Evolutionary conservation across 805 yeast genomes (phyloP).

Genomic region (Candida broadrunensis): DNA sequence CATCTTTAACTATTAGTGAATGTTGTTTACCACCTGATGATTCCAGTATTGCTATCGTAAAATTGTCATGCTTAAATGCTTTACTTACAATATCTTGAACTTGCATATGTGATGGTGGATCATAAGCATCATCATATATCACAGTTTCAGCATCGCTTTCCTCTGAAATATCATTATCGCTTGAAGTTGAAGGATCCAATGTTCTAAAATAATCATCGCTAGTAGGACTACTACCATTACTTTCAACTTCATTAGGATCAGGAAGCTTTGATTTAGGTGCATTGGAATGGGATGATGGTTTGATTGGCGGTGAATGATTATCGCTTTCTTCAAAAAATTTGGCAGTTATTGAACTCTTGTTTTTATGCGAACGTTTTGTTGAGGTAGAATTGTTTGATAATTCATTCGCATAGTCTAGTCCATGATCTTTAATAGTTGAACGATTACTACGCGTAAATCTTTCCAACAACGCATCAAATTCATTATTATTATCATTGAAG

Average conservation of each 20-base stretch:
- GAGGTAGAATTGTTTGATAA: too few relatives aligned
- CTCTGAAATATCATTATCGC: neutral
- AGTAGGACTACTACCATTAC: neutral
- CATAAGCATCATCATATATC: constrained; percentile 13
- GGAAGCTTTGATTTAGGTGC: neutral
- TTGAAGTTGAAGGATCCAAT: neutral
- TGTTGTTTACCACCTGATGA: neutral
- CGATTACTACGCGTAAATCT: too few relatives aligned
- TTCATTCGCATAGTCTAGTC: too few relatives aligned
- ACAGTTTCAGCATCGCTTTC: constrained; percentile 32
- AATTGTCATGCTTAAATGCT: neutral
- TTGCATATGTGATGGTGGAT: too few relatives aligned
- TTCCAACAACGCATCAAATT: constrained; percentile 15
- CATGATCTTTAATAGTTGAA: too few relatives aligned
- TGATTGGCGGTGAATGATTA: neutral
- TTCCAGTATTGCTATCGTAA: neutral
- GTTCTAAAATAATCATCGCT: neutral
- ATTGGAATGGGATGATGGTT: neutral
- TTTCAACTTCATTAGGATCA: constrained; percentile 1
- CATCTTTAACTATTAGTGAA: neutral
- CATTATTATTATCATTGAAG: constrained; percentile 12
- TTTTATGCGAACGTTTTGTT: neutral
- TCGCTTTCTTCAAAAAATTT: neutral
- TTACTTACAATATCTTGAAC: neutral
- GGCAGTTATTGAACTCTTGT: neutral